Evolutionary conservation across 768 basidiomycete genomes (phyloP).

Genomic region (Podaxis carcinomalis): DNA sequence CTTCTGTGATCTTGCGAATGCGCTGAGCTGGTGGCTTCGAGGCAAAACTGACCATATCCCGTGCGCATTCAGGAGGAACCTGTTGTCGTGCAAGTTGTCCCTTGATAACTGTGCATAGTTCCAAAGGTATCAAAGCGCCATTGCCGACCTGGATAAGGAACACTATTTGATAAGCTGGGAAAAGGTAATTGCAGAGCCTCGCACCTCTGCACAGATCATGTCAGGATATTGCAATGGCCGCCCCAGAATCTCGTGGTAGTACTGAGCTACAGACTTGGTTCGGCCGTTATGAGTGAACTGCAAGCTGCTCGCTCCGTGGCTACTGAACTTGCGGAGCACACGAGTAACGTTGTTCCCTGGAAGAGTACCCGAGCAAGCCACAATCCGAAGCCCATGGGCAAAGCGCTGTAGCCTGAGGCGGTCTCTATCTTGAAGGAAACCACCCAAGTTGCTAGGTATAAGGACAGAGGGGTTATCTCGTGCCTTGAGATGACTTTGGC

Average conservation of each 20-base stretch:
- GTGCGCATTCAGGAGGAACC: conserved; percentile 60
- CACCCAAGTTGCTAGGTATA: conserved; percentile 15
- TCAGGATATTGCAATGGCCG: conserved; percentile 39
- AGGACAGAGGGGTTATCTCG: conserved; percentile 22
- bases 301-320: conserved; percentile 40
- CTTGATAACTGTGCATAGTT: conserved; percentile 54
- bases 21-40: conserved; percentile 59
- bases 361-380: background rate
- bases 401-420: conserved; percentile 28
- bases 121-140: conserved; percentile 63
- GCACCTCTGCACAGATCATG: conserved; percentile 55
- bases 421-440: conserved; percentile 53
- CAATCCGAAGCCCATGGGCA: conserved; percentile 26
- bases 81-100: conserved; percentile 73
- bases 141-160: conserved; percentile 44
- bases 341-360: conserved; percentile 22
- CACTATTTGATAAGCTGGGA: background rate
- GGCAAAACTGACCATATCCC: conserved; percentile 59
- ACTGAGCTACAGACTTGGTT: conserved; percentile 38
- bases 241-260: conserved; percentile 20
- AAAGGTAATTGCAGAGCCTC: background rate
- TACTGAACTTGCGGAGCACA: conserved; percentile 52
- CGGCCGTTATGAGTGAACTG: conserved; percentile 46
- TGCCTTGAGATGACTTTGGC: conserved; percentile 24
- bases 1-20: conserved; percentile 46